phyloP scores from a whole-genome alignment of 345 rosid species.

The Brassica juncea region DNA sequence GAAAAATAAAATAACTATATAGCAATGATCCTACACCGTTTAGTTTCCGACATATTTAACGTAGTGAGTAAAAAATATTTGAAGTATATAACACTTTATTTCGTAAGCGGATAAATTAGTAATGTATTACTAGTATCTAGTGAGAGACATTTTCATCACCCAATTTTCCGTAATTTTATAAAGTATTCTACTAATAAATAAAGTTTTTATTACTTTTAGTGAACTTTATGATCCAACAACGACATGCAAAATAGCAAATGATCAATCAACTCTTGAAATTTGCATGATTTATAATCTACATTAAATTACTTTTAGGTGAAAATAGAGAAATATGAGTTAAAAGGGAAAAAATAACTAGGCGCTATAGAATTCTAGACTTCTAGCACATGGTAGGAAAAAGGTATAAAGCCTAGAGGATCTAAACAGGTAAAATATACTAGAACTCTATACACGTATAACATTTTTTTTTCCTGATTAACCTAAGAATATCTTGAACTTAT shows the following conservation, averaged over 20 bases:
- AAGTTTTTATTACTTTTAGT: background rate
- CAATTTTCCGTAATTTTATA: background rate
- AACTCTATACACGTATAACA: conserved; percentile 6
- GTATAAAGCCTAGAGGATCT: background rate
- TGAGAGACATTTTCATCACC: background rate
- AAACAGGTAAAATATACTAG: background rate
- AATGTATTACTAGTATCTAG: background rate
- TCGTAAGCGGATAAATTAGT: background rate
- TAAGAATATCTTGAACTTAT: too few species aligned
- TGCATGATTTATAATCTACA: background rate
- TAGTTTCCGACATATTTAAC: background rate
- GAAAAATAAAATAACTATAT: background rate
- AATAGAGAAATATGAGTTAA: background rate
- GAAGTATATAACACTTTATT: background rate
- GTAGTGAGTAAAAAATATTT: background rate
- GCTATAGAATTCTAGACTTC: background rate
- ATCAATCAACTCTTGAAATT: background rate
- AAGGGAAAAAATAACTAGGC: background rate
- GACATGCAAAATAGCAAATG: background rate
- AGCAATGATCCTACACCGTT: background rate
- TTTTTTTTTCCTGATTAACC: too few species aligned
- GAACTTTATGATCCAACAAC: background rate
- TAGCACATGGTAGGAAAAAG: background rate
- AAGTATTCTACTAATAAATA: background rate
- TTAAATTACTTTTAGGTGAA: background rate